These are phyloP conservation scores for Annulohypoxylon truncatum DNA, from an alignment of 2,329 filamentous ascomycete species.

Conservation along the genomic window DNA sequence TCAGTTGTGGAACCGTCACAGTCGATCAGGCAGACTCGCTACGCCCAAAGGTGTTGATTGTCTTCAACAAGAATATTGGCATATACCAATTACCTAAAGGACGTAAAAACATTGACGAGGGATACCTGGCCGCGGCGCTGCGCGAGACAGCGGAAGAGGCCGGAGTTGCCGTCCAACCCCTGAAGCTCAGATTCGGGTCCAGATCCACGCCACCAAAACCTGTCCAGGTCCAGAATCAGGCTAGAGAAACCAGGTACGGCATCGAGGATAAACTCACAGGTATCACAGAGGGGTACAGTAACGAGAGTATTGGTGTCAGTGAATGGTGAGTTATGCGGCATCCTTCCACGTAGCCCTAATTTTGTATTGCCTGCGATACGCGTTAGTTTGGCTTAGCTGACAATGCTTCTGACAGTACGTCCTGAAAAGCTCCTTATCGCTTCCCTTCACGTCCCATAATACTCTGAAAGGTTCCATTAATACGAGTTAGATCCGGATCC, in stretches of 20 bases:
- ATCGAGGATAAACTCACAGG: conserved; percentile 44
- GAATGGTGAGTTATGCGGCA: conserved; percentile 44
- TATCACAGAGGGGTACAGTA: conserved; percentile 45
- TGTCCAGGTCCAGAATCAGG: conserved; percentile 24
- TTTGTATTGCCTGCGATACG: not conserved
- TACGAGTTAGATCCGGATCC: conserved; percentile 47
- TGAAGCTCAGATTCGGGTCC: conserved; percentile 57
- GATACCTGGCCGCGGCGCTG: conserved; percentile 56
- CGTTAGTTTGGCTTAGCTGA: conserved; percentile 18
- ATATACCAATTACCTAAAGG: conserved; percentile 63
- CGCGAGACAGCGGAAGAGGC: conserved; percentile 63
- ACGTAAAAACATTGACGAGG: conserved; percentile 60
- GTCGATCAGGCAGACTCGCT: conserved; percentile 51
- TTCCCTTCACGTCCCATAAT: not conserved
- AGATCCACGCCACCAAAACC: conserved; percentile 54
- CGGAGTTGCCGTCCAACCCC: conserved; percentile 54
- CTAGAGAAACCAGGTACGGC: conserved; percentile 31
- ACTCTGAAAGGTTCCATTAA: not conserved
- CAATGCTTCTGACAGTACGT: conserved; percentile 40
- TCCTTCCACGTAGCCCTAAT: not conserved
- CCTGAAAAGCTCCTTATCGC: not conserved
- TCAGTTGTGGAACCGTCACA: conserved; percentile 61
- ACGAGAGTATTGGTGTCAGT: conserved; percentile 47
- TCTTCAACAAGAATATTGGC: conserved; percentile 57
- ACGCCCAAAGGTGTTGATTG: conserved; percentile 53